Evolutionary conservation across 2,329 filamentous ascomycete genomes (phyloP).

Genomic region (Botryosphaeria dothidea): DNA sequence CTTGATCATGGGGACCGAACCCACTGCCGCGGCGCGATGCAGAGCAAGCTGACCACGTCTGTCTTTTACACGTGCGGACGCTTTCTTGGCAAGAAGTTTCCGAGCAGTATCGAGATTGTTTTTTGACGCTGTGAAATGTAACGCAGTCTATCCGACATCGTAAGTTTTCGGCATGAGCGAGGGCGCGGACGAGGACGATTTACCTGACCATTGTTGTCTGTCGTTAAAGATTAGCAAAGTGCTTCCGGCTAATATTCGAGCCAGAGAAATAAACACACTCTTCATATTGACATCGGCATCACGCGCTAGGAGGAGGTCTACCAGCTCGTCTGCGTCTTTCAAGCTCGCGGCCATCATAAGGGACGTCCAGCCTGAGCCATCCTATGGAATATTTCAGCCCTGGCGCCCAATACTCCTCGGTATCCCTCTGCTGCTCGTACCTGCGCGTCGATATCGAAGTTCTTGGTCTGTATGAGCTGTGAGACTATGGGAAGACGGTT

Average conservation of each 20-base stretch:
- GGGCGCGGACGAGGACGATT: conserved; percentile 38
- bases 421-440: conserved; percentile 44
- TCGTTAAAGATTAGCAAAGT: not conserved
- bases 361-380: conserved; percentile 79
- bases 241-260: not conserved
- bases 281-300: conserved; percentile 73
- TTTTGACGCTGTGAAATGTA: conserved; percentile 93
- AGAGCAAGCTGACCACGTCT: conserved; percentile 85
- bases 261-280: conserved; percentile 51
- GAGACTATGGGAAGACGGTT: conserved; percentile 76
- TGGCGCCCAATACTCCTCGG: not conserved
- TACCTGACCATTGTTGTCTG: conserved; percentile 64
- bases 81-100: conserved; percentile 73
- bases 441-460: conserved; percentile 82
- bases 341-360: conserved; percentile 81
- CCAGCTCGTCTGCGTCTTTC: conserved; percentile 68
- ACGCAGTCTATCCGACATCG: conserved; percentile 63
- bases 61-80: conserved; percentile 79
- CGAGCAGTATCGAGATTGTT: conserved; percentile 79
- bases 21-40: conserved; percentile 87
- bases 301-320: conserved; percentile 67
- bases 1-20: conserved; percentile 83
- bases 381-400: conserved; percentile 44
- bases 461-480: conserved; percentile 67
- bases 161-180: conserved; percentile 8